Base-by-base conservation (phyloP, 140 eudicot species). In the Flaveria floridana region DNA sequence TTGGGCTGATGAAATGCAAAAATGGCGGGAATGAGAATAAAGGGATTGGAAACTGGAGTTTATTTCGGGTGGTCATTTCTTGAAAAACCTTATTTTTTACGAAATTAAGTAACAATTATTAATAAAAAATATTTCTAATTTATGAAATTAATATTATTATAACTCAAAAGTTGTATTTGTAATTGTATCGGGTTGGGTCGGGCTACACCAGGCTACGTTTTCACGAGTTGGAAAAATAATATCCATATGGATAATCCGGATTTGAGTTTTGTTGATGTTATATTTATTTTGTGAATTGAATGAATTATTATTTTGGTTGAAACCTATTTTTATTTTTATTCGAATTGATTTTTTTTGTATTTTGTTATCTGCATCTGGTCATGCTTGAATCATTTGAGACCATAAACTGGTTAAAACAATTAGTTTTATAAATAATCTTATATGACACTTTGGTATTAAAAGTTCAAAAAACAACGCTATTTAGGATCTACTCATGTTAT, bases 11-110 rank as follows among this genome's bases (percentile, higher is more conserved):
- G 13, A 82, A 84, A 44, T 89, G 96, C 79, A 87, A 87, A 68
- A 82, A 82, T 19, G 77, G 76, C 11, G 61, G 82, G 18, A 77
- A 67, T 64, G 79, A 83, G 48, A 83, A 79, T 79, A 81, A 87
- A 78, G 78, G 82, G 78, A 59, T 86, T 2, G 48, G 81, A 55
- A 87, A 79, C 26, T 90, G 90, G 94, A 84, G 80, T 73, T 79
- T 78, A 50, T 79, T 79, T 70, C 85, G 95, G 26, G 87, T 88
- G 65, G 84, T 87, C 0, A 84, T 85, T 73, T 84, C 91, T 47
- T 87, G 70, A 81, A 71, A 39, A 47, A n/a, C n/a, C 19, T 30
- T 51, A 21, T 16, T 41, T 72, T 19, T 19, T 51, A 16, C 18
- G 0, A 19, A 51, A 10, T 41, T 25, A 20, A 15, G 62, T 72